These are phyloP conservation scores for Metschnikowia proteae DNA, from an alignment of 805 yeast species.

Conservation along the genomic window DNA sequence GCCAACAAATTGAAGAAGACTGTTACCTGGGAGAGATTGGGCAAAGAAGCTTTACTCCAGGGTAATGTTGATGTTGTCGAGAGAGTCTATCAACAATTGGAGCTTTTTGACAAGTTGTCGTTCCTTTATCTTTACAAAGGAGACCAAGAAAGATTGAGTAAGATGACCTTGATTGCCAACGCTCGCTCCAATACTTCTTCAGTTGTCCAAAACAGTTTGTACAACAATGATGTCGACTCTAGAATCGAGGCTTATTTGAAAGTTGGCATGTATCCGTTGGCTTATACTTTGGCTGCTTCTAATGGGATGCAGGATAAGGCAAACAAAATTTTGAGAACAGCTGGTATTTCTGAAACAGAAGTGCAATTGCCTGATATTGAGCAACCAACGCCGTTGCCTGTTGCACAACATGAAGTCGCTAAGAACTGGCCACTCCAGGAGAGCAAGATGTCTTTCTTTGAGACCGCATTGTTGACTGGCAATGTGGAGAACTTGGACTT, in stretches of 20 bases:
- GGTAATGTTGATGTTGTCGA: conserved; percentile 87
- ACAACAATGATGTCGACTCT: conserved; percentile 67
- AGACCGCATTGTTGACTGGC: conserved; percentile 70
- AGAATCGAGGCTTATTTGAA: conserved; percentile 71
- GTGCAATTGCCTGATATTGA: conserved; percentile 59
- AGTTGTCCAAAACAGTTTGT: conserved; percentile 77
- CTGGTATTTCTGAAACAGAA: conserved; percentile 61
- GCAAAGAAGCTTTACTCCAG: conserved; percentile 81
- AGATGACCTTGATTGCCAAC: conserved; percentile 88
- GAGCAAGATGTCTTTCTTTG: conserved; percentile 74
- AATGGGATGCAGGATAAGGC: conserved; percentile 79
- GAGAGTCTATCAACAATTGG: conserved; percentile 81
- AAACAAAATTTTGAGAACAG: conserved; percentile 61
- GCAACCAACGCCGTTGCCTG: conserved; percentile 40
- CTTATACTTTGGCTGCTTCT: conserved; percentile 87
- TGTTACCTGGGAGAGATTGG: conserved; percentile 75
- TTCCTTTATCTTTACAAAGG: conserved; percentile 86
- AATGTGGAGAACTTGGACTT: conserved; percentile 63
- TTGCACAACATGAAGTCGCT: conserved; percentile 43
- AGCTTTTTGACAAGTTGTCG: conserved; percentile 82
- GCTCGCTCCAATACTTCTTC: conserved; percentile 78
- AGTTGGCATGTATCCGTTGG: conserved; percentile 81
- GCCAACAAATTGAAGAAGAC: conserved; percentile 71
- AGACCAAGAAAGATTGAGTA: conserved; percentile 65
- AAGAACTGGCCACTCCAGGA: conserved; percentile 81